Conservation (phyloP, 1,139 yeast species). For the Wickerhamomyces sp. region DNA sequence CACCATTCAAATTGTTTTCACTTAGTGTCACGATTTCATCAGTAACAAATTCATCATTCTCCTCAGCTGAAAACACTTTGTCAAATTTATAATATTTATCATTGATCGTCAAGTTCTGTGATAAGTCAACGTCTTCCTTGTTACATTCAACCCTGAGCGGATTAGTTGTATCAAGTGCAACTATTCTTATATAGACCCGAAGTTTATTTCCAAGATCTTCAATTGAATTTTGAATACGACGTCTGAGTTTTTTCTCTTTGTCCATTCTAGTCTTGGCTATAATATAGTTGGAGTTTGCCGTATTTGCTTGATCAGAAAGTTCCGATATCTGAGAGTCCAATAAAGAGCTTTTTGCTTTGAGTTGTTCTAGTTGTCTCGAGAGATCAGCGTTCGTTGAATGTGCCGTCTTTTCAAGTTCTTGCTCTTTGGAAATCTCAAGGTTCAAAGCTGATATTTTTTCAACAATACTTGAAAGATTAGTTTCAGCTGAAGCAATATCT, state of each 20-base stretch:
- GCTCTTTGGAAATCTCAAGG: conserved; percentile 1
- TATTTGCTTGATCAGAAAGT: conserved; percentile 1
- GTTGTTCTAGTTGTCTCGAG: conserved; percentile 2
- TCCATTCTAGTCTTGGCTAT: conserved; percentile 20
- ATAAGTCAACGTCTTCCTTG: not conserved
- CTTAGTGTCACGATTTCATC: conserved; percentile 14
- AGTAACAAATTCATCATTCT: conserved; percentile 3
- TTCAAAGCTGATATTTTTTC: not conserved
- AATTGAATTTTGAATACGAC: conserved; percentile 48
- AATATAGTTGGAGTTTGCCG: conserved; percentile 5
- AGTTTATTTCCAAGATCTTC: conserved; percentile 39
- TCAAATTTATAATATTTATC: conserved; percentile 9
- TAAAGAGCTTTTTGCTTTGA: conserved; percentile 5
- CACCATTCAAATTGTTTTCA: conserved; percentile 17
- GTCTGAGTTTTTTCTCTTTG: conserved; percentile 29
- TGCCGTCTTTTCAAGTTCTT: not conserved
- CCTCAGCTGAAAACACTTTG: conserved; percentile 1
- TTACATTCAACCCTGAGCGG: not conserved
- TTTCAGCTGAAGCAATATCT: conserved; percentile 1
- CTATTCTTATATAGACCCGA: conserved; percentile 30
- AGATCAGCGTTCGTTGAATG: conserved; percentile 1
- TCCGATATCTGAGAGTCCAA: conserved; percentile 4
- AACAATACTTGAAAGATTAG: conserved; percentile 1
- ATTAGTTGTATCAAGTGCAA: not conserved
- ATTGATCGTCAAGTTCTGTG: not conserved